Evolutionary conservation across 257 asterid species (phyloP), one percentile per base, ranked within the genome.

Genomic region (Pogostemon cablin): DNA sequence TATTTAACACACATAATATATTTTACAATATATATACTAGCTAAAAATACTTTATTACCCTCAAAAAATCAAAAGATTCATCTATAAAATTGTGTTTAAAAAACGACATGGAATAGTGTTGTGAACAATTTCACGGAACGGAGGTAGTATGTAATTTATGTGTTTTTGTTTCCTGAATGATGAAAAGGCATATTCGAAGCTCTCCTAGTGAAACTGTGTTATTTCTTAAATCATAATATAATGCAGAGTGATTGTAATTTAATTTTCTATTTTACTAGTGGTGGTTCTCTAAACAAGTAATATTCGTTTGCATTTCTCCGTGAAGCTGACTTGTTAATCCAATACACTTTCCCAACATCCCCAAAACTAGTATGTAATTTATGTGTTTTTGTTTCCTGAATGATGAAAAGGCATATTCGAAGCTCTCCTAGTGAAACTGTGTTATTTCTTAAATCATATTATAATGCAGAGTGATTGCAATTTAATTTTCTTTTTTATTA

Each of bases 311-410:
- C 34, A 4, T 47, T 62, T 50, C n/a, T 7, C 71, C 76, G 40
- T 50, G 55, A 52, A 42, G 20, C 69, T 37, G 52, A 62, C 61
- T 55, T 20, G 35, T 54, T 11, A 20, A 63, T 46, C 41, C 38
- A n/a, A 54, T 72, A 42, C 64, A 53, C 62, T 20, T 63, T 72
- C 15, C 44, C 40, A 44, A 58, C 62, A 6, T 42, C 65, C 56
- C 56, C 67, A 34, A 46, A 37, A 48, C 38, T 48, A 55, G 6
- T 37, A 11, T 6, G 34, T 57, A 34, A 35, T 32, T 59, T n/a
- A 38, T 10, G 11, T 70, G 25, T 49, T 49, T 50, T 39, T 2
- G 37, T 12, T n/a, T 62, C 10, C 39, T 67, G 62, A 35, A 42
- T 50, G 44, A 38, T 47, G 71, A 48, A 48, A 25, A 66, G 9